Evolutionary conservation across 495 filamentous ascomycete species (phyloP).

Genomic region (Neurospora sp.): DNA sequence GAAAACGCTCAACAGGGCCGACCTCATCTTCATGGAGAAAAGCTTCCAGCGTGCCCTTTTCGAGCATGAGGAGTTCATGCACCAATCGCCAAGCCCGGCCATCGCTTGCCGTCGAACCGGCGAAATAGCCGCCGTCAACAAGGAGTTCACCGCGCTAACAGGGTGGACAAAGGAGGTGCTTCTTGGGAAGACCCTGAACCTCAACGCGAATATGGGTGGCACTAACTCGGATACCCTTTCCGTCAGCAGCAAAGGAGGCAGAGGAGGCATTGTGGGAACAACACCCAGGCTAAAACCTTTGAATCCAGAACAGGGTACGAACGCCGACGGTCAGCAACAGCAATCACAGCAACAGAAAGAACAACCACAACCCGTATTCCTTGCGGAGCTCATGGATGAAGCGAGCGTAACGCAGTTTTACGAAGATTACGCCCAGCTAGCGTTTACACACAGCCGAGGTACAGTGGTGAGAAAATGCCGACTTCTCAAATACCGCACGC

Average conservation of each 20-base stretch:
- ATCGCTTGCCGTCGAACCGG: conserved; percentile 87
- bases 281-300: conserved; percentile 36
- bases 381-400: conserved; percentile 88
- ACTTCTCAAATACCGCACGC: conserved; percentile 80
- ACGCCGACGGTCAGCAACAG: conserved; percentile 7
- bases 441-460: conserved; percentile 80
- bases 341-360: background rate
- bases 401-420: conserved; percentile 90
- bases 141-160: conserved; percentile 88
- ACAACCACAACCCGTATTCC: conserved; percentile 64
- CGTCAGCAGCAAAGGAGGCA: conserved; percentile 18
- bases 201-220: conserved; percentile 67
- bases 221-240: conserved; percentile 21
- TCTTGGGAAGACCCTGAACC: conserved; percentile 76
- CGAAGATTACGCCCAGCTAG: conserved; percentile 85
- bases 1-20: conserved; percentile 68
- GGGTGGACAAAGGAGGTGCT: conserved; percentile 91
- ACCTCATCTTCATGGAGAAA: conserved; percentile 95
- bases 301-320: conserved; percentile 23
- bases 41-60: conserved; percentile 87
- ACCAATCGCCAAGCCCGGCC: conserved; percentile 75
- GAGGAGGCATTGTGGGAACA: conserved; percentile 29
- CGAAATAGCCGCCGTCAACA: conserved; percentile 83
- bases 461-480: conserved; percentile 75
- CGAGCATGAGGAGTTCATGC: conserved; percentile 88